A percentile compares a stretch with the other conserved stretches of the same genome.
Evolutionary conservation across 2,329 filamentous ascomycete genomes (phyloP).

Genomic region (Pseudogymnoascus sp.): DNA sequence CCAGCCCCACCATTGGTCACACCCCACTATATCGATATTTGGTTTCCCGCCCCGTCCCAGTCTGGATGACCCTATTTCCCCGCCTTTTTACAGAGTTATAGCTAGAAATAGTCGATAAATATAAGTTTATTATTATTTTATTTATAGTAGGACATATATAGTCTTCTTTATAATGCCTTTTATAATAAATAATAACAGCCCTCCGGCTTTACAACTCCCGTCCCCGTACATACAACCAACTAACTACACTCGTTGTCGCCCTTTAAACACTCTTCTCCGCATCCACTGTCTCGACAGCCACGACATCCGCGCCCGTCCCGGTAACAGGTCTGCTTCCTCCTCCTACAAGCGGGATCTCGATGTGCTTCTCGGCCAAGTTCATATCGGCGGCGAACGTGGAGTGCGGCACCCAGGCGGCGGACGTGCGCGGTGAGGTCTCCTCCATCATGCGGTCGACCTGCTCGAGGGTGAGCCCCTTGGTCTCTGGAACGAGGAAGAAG

Average conservation of each 20-base stretch:
- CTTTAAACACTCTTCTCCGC: too few relatives aligned
- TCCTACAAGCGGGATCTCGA: too few relatives aligned
- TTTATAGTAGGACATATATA: neutral
- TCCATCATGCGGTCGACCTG: conserved; percentile 57
- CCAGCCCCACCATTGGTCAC: conserved; percentile 1
- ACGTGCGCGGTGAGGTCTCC: conserved; percentile 35
- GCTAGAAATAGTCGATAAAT: neutral
- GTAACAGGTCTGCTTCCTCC: too few relatives aligned
- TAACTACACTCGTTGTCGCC: too few relatives aligned
- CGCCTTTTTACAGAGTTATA: neutral
- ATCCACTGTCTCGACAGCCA: too few relatives aligned
- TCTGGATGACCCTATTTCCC: too few relatives aligned
- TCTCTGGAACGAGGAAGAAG: conserved; percentile 58
- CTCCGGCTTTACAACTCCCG: too few relatives aligned
- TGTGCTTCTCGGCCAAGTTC: too few relatives aligned
- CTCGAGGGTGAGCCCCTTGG: conserved; percentile 63
- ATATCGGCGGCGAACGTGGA: conserved; percentile 24
- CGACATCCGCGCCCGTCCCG: too few relatives aligned
- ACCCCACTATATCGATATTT: neutral
- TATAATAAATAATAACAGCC: too few relatives aligned
- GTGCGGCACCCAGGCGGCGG: conserved; percentile 22
- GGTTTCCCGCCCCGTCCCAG: neutral
- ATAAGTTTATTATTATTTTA: neutral
- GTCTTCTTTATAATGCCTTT: too few relatives aligned
- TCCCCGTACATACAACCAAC: too few relatives aligned